Evolutionary conservation across 768 basidiomycete species (phyloP), one percentile per base, ranked within the genome.

Genomic region (Hemileccinum rubropunctum): DNA sequence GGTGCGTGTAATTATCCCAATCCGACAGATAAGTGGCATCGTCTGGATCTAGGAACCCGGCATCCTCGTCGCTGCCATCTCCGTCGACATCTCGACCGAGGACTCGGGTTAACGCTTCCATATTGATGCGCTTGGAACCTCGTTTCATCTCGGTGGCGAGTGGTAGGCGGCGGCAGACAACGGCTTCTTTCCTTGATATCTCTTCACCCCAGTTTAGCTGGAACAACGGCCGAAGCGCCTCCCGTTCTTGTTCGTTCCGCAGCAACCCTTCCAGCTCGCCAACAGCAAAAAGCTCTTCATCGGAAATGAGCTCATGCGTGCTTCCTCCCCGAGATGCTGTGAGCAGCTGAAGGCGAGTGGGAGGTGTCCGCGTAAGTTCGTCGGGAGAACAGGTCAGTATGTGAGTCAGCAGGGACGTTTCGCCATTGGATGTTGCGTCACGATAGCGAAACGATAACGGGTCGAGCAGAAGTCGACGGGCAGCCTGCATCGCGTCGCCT

Each of bases 251-350:
- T 28, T 78, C 71, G 40, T 58, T 69, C 48, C 89, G 70, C 18
- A 88, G 55, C 26, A 88, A 46, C 17, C 70, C 75, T 47, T 89
- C 87, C 23, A 87, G 63, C 64, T 91, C 89, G 3, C 81, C 84
- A 27, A 79, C 76, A 3, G 68, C 76, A 51, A 91, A 88, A 20
- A 91, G 69, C 50, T 91, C 89, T 8, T 88, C 83, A 52, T 92
- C 89, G 2, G 58, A 53, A 17, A 91, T 79, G 18, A 75, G 67
- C 20, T 71, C 70, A 32, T 66, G 72, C 6, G 69, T 71, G 41
- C 74, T 74, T 32, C 82, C 83, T 39, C 86, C 84, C 38, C 85
- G 82, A 40, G 73, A 71, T 11, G 73, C 70, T 0, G 75, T 68
- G 30, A 91, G 75, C 23, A 83, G 66, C 54, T 88, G 86, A 9